A percentile compares a stretch with the other conserved stretches of the same genome.
These are phyloP conservation scores for Cutaneotrichosporon sp. DNA, from an alignment of 1,284 basidiomycete species.

Conservation along the genomic window DNA sequence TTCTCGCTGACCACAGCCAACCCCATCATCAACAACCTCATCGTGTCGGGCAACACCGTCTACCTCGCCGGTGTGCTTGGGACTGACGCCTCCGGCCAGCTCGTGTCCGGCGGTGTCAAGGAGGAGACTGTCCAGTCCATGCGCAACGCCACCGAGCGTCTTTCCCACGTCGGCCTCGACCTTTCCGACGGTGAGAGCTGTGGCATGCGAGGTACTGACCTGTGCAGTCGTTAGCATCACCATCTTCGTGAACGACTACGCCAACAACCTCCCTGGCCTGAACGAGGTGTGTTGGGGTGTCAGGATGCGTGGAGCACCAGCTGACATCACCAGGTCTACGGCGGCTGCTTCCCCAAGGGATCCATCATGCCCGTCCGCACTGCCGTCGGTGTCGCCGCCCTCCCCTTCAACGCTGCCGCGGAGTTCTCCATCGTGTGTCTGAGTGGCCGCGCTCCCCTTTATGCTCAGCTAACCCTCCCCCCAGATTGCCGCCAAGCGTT, in stretches of 20 bases:
- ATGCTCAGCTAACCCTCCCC: background rate
- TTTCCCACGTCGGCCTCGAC: slow-evolving; percentile 18
- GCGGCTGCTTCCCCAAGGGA: slow-evolving; percentile 15
- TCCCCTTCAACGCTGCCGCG: slow-evolving; percentile 15
- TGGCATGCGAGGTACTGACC: background rate
- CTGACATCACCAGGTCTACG: slow-evolving; percentile 12
- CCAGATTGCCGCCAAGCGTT: slow-evolving; percentile 4
- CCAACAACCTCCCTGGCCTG: slow-evolving; percentile 13
- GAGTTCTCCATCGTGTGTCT: slow-evolving; percentile 24
- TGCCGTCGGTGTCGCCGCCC: slow-evolving; percentile 19
- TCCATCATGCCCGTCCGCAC: slow-evolving; percentile 18
- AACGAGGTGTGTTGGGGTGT: slow-evolving; percentile 14
- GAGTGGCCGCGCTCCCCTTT: too few species aligned
- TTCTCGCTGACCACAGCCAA: slow-evolving; percentile 4
- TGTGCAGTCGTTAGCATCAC: slow-evolving; percentile 15
- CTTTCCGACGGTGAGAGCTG: slow-evolving; percentile 18
- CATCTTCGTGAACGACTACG: slow-evolving; percentile 20
- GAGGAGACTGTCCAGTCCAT: slow-evolving; percentile 68
- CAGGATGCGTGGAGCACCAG: background rate
- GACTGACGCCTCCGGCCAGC: slow-evolving; percentile 67
- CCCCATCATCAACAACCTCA: slow-evolving; percentile 19
- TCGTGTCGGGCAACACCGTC: slow-evolving; percentile 20
- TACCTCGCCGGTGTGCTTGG: slow-evolving; percentile 23
- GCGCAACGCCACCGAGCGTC: slow-evolving; percentile 64
- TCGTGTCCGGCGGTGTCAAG: slow-evolving; percentile 68